Evolutionary conservation across 768 basidiomycete species (phyloP), one percentile per base, ranked within the genome.

Genomic region (Amanita subjunquillea): DNA sequence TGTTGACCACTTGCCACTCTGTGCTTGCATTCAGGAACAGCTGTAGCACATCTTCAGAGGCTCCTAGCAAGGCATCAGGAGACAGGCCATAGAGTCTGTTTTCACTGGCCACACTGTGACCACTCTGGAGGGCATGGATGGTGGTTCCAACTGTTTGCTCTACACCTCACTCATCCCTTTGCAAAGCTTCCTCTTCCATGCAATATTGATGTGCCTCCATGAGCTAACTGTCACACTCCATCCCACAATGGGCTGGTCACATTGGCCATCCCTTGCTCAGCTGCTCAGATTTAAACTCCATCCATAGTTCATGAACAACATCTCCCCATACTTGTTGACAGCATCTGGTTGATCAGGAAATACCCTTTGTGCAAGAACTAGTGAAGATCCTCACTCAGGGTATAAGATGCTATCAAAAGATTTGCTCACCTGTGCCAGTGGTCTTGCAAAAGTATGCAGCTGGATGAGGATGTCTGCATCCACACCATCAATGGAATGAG

Each of bases 81-180:
- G 60, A 63, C 0, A 68, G 41, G 0, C 66, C 67, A 58, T 69
- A 68, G 2, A 63, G 30, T 0, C 49, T n/a, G 27, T 64, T 62
- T 32, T 68, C 66, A 0, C 59, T 63, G 0, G 42, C 23, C 0
- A 46, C 17, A 7, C 40, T 55, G 47, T 69, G 67, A 0, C 64
- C 63, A 20, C 56, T 55, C 54, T 68, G 67, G 2, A 62, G 55
- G 0, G 64, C 60, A 12, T 60, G 54, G 0, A 64, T 32, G 0
- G 59, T 54, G 1, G 62, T 58, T 0, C 49, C 43, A 9, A n/a
- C 6, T 7, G 6, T 2, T 59, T 55, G 1, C 56, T 53, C 10
- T 55, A 32, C n/a, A 54, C 9, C 0, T 54, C 57, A 1, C 51
- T 29, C 4, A 51, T 34, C 15, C 15, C 52, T 2, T 6, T 9